These are phyloP conservation scores for Domatiomyces globalis DNA, from an alignment of 2,329 filamentous ascomycete genomes.

Conservation along the genomic window DNA sequence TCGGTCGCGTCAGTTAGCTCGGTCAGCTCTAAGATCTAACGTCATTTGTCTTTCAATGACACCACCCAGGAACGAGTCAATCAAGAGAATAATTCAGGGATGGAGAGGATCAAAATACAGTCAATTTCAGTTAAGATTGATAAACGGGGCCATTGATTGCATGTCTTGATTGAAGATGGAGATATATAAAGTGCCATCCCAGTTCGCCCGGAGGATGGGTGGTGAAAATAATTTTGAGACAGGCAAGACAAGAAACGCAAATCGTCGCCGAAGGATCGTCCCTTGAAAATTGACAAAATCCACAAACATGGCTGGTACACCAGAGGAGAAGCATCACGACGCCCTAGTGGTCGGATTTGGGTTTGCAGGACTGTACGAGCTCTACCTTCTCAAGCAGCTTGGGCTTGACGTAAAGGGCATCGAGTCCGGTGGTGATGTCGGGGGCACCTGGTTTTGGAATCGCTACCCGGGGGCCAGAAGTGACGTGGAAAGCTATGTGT, in stretches of 20 bases:
- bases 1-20: no score
- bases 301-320: neutral
- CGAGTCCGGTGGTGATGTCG: slow-evolving; percentile 36
- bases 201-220: no score
- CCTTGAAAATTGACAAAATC: neutral
- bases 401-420: slow-evolving; percentile 37
- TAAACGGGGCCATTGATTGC: neutral
- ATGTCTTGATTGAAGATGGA: neutral
- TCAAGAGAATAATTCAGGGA: neutral
- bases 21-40: neutral
- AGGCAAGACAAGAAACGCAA: neutral
- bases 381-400: slow-evolving; percentile 37
- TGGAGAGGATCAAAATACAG: no score
- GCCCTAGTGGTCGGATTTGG: slow-evolving; percentile 19
- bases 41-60: neutral
- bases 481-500: slow-evolving; percentile 33
- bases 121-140: neutral
- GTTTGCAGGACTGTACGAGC: slow-evolving; percentile 35
- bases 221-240: neutral
- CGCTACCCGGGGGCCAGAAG: slow-evolving; percentile 26
- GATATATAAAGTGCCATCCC: no score
- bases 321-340: slow-evolving; percentile 2
- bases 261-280: no score
- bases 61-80: neutral
- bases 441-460: slow-evolving; percentile 25